Evolutionary conservation across 1,284 basidiomycete genomes (phyloP), one percentile per base, ranked within the genome.

Genomic region (Sporisorium exsertum): DNA sequence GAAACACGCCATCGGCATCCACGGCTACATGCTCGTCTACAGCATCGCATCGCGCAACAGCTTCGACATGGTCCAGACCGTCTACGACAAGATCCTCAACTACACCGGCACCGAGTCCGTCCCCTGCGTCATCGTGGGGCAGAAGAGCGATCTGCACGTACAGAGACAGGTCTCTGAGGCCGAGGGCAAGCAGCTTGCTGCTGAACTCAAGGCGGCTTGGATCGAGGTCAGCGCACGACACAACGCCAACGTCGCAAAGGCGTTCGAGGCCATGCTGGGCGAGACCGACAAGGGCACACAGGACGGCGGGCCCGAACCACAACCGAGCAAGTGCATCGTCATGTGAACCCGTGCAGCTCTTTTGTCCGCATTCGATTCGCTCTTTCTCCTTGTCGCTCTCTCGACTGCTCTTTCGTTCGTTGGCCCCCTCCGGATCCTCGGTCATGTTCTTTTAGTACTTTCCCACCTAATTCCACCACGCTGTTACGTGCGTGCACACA

Each of bases 81-180:
- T 99, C 43, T 92, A 97, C 85, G 95, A 99, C 89, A 99, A 99
- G 90, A 97, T 99, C 81, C 88, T 95, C 82, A 92, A 95, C 87
- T 97, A 94, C 85, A 94, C 93, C 58, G 96, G 95, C 54, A 89
- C 94, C 58, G 91, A 92, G 69, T 91, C 91, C 76, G 92, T 98
- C 47, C 95, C 97, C 15, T 95, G 95, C 86, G 94, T 99, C 49
- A 91, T 99, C 75, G 96, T 97, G 26, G 96, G 95, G 16, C 93
- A 97, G 81, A 99, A 99, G 89, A 89, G 89, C 63, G 96, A 99
- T 88, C 87, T 99, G 62, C 85, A 89, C 87, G 82, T 89, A 84
- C 86, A 92, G 89, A 92, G 93, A 43, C 83, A 85, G 73, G 82
- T 85, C 18, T 75, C 75, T 16, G 83, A 84, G 55, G 77, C 77